A percentile compares a stretch with the other conserved stretches of the same genome.
phyloP scores from a whole-genome alignment of 2,329 filamentous ascomycete genomes.

The Dendrostoma leiphaemia region DNA sequence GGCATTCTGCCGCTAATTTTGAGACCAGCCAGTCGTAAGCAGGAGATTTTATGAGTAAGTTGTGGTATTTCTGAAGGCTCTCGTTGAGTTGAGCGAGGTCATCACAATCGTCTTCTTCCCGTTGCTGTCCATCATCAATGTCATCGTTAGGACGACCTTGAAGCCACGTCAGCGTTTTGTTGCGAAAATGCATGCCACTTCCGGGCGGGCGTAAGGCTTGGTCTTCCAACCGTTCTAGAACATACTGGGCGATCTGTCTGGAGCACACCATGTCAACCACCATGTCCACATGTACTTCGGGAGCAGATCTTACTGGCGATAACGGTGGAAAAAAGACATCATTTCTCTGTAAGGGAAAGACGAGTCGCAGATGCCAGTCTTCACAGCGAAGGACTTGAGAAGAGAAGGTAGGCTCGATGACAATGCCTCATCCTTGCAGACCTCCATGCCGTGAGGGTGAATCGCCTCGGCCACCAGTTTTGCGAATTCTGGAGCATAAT shows the following conservation, averaged over 20 bases:
- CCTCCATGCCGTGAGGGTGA: neutral
- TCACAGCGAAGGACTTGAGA: neutral
- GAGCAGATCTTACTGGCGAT: conserved; percentile 3
- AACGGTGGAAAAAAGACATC: neutral
- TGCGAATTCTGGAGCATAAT: neutral
- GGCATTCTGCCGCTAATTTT: neutral
- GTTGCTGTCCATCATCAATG: too few relatives aligned
- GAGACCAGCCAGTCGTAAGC: conserved; percentile 2
- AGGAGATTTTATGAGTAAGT: neutral
- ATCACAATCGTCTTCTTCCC: neutral
- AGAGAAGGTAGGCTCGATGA: neutral
- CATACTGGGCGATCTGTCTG: neutral
- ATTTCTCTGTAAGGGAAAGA: neutral
- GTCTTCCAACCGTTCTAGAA: neutral
- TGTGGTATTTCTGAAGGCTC: neutral
- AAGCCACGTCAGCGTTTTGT: neutral
- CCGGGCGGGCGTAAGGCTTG: too few relatives aligned
- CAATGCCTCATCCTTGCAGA: neutral
- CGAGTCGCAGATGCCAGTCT: neutral
- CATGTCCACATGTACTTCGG: neutral
- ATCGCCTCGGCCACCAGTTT: neutral
- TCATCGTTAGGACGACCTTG: too few relatives aligned
- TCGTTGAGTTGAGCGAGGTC: neutral
- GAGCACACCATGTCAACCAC: neutral
- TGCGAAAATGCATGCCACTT: neutral